Evolutionary conservation across 805 yeast species (phyloP).

Genomic region (Cyberlindnera lachancei): DNA sequence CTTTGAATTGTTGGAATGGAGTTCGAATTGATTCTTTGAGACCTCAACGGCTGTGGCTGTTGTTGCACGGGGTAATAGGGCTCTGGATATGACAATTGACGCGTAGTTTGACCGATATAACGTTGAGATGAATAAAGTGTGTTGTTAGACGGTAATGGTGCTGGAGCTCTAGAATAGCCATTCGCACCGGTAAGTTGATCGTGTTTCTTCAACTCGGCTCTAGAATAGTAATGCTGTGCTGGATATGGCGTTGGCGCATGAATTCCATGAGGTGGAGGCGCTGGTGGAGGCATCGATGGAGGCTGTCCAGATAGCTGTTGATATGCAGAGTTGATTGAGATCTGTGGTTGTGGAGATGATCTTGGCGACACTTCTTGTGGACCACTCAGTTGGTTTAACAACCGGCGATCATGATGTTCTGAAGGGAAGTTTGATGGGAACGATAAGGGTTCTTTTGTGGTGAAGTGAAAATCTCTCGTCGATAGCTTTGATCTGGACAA

Average conservation of each 20-base stretch:
- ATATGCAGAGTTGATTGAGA: neutral
- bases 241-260: conserved; percentile 7
- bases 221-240: conserved; percentile 1
- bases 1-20: conserved; percentile 31
- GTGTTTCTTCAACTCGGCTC: neutral
- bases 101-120: conserved; percentile 4
- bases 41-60: conserved; percentile 3
- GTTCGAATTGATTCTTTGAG: conserved; percentile 10
- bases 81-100: conserved; percentile 2
- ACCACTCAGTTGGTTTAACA: neutral
- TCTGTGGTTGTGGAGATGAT: neutral
- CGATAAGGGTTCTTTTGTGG: conserved; percentile 22
- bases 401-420: neutral
- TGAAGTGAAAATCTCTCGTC: conserved; percentile 14
- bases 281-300: conserved; percentile 23
- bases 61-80: conserved; percentile 1
- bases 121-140: neutral
- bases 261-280: conserved; percentile 6
- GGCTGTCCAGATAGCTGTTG: conserved; percentile 10
- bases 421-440: neutral
- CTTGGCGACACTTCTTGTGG: neutral
- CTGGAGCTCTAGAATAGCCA: conserved; percentile 1
- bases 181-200: neutral
- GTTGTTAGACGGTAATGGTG: neutral
- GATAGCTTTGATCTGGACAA: conserved; percentile 24